Base-by-base conservation (phyloP, 78 protist species). In the Polysphondylium violaceum region DNA sequence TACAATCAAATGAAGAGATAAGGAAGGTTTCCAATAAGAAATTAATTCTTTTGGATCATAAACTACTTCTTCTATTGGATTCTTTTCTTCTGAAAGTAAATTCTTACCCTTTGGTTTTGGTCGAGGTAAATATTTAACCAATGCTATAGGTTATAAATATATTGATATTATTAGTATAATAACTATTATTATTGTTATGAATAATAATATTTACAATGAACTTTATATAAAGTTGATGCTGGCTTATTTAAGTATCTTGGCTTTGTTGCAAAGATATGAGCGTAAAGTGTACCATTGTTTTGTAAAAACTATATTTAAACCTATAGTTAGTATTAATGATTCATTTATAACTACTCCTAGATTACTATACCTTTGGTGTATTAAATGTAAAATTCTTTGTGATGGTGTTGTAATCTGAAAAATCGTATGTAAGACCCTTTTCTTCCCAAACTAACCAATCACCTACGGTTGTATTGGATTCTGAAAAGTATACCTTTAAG, bases 1-100 rank as follows among this genome's bases (percentile, higher is more conserved):
- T 8, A 77, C 95, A 36, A 95, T 93, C 17, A 94, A 25, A 40
- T 64, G 55, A 40, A 94, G 35, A 12, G 88, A 31, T 23, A 95
- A 33, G 6, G 92, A 23, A 53, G 95, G 88, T 47, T 95, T 88
- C 76, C 81, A 95, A 74, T 93, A 72, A 2, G 96, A 92, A 40
- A 78, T 61, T 23, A 71, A 61, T 50, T 58, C 94, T 23, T 89
- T 56, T 63, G 69, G 58, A 50, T 73, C 88, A 50, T 67, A 65
- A 8, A 25, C 27, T 4, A 38, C 35, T 35, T 65, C 73, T 21
- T 58, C 60, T 29, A 35, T 69, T 27, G 41, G 65, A 2, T 59
- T 29, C 23, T 36, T 25, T 50, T 88, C 25, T 29, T 77, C 59
- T 9, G 63, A 38, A 29, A 93, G 25, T 58, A 93, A 53, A 56